Evolutionary conservation across 495 filamentous ascomycete genomes (phyloP), one percentile per base, ranked within the genome.

Genomic region (Chlorociboria aeruginascens): DNA sequence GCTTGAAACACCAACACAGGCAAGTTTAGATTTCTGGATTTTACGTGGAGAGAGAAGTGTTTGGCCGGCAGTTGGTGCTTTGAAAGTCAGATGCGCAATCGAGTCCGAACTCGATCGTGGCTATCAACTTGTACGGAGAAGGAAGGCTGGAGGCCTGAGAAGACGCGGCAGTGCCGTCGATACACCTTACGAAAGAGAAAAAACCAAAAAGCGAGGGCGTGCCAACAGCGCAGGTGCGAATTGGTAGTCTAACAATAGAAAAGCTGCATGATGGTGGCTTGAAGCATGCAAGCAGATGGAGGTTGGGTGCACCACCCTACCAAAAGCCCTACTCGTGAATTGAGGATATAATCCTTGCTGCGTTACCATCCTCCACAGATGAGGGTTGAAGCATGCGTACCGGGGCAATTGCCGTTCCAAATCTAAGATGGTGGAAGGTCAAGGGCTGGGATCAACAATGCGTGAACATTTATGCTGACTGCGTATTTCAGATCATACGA

Each of bases 61-160:
- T 0, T 97, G 90, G 90, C 90, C 90, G 3, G 86, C 87, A n/a
- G 76, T 94, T 38, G 78, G 78, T 28, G 86, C 88, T 11, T 66
- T 97, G 45, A 83, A 79, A 56, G 78, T 94, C 7, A 69, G 90
- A n/a, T 89, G 86, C 58, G 83, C 81, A 14, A 72, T 96, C 11
- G 90, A 97, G 62, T 81, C 86, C 40, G 86, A 92, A 59, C 66
- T 96, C 14, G 89, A 95, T 60, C 65, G 80, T 40, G 79, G 83
- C 0, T 95, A 93, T 66, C 86, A 93, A 63, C 65, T 79, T 48
- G 84, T 89, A 0, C 63, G 88, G 48, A 68, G 85, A 40, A 55
- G 69, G 20, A 75, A 76, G 51, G 70, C 71, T 2, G 66, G 66
- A 20, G 70, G 63, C 1, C 50, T 70, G 10, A 52, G 68, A 30